Evolutionary conservation across 1,284 basidiomycete species (phyloP).

Genomic region (Apiotrichum akiyoshidainum): DNA sequence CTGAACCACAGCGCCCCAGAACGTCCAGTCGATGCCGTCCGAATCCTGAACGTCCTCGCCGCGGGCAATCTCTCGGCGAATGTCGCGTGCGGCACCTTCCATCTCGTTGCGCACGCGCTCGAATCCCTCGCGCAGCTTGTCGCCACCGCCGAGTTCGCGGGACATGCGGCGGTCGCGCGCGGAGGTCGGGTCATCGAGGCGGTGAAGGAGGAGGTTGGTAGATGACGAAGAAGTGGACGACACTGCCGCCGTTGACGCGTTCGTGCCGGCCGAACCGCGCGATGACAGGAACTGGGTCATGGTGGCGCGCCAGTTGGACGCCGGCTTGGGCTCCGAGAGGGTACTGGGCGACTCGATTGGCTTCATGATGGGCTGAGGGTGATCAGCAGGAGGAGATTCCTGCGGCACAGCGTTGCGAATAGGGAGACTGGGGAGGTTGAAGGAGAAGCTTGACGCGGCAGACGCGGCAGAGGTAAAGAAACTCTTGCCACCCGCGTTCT

Average conservation of each 20-base stretch:
- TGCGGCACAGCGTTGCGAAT: constrained; percentile 1
- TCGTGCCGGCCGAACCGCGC: background rate
- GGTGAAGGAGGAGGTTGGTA: constrained; percentile 25
- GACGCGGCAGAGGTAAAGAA: constrained; percentile 17
- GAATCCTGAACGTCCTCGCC: constrained; percentile 3
- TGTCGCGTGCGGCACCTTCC: constrained; percentile 47
- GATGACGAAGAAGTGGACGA: too few species aligned
- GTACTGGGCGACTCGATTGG: background rate
- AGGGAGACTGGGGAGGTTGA: constrained; percentile 11
- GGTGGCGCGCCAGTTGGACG: constrained; percentile 31
- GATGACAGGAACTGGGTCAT: constrained; percentile 32
- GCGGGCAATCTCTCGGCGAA: constrained; percentile 56
- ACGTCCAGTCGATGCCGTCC: constrained; percentile 61
- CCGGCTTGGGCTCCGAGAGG: background rate
- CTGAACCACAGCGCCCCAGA: constrained; percentile 93
- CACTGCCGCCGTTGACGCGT: constrained; percentile 11
- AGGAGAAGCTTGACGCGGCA: constrained; percentile 12
- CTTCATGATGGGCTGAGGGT: background rate
- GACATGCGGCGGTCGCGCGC: constrained; percentile 39
- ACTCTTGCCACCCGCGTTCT: background rate
- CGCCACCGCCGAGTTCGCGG: constrained; percentile 34
- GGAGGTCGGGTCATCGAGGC: constrained; percentile 35
- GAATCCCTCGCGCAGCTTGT: constrained; percentile 43
- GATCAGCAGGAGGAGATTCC: background rate
- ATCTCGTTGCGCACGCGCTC: constrained; percentile 46